Evolutionary conservation across 345 rosid genomes (phyloP).

Genomic region (Boechera retrofracta): DNA sequence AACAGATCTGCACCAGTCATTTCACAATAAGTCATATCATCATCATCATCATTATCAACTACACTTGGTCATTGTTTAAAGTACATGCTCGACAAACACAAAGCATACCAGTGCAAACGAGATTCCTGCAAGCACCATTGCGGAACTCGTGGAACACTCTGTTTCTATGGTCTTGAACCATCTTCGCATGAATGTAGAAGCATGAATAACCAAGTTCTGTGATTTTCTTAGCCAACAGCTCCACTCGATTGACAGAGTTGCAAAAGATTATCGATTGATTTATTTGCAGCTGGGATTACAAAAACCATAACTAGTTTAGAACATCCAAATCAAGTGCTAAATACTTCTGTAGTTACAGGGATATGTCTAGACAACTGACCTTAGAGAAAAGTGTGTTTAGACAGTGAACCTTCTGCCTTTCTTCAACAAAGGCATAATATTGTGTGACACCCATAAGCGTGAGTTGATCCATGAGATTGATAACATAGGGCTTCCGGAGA

Average conservation of each 20-base stretch:
- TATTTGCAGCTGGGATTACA: conserved; percentile 83
- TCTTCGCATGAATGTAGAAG: conserved; percentile 97
- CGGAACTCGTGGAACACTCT: conserved; percentile 99
- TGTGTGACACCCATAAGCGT: conserved; percentile 97
- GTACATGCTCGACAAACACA: conserved; percentile 22
- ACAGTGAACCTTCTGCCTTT: conserved; percentile 99
- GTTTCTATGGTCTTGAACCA: conserved; percentile 99
- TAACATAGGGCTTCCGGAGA: conserved; percentile 80
- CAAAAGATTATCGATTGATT: conserved; percentile 98
- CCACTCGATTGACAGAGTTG: conserved; percentile 98
- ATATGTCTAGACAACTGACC: conserved; percentile 53
- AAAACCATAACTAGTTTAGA: conserved; percentile 8
- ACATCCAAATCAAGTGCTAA: conserved; percentile 15
- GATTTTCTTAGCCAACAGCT: conserved; percentile 96
- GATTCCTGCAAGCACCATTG: conserved; percentile 99
- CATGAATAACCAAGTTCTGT: conserved; percentile 99
- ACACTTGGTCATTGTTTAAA: conserved; percentile 15
- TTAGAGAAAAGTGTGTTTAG: conserved; percentile 98
- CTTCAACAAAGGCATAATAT: conserved; percentile 98
- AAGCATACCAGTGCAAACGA: conserved; percentile 94
- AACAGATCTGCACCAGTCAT: conserved; percentile 75
- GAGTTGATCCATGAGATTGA: conserved; percentile 99
- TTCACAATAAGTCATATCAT: conserved; percentile 13
- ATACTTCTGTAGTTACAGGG: conserved; percentile 15
- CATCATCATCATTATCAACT: not conserved